Evolutionary conservation across 2,329 filamentous ascomycete species (phyloP).

Genomic region (Phialophora expanda): DNA sequence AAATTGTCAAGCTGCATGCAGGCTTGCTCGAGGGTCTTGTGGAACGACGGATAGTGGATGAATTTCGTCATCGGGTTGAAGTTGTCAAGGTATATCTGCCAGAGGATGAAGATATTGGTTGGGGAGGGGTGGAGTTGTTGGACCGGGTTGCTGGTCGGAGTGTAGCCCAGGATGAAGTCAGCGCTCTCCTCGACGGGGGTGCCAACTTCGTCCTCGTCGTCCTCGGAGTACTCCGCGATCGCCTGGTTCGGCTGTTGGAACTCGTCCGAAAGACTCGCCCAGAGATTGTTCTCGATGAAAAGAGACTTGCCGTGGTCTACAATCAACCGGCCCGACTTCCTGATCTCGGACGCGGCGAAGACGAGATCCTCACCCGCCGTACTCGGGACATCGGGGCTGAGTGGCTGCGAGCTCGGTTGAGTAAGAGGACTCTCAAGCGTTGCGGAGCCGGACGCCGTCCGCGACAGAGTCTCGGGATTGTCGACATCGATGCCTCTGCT

Average conservation of each 20-base stretch:
- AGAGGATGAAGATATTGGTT: constrained; percentile 65
- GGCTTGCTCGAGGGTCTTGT: constrained; percentile 68
- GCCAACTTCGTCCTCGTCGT: constrained; percentile 38
- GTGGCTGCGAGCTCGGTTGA: constrained; percentile 1
- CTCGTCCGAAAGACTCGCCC: constrained; percentile 38
- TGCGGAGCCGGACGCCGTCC: background rate
- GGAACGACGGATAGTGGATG: constrained; percentile 73
- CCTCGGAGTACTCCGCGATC: constrained; percentile 38
- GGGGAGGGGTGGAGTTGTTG: constrained; percentile 40
- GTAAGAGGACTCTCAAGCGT: constrained; percentile 2
- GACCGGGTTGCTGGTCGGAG: constrained; percentile 31
- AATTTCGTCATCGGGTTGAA: constrained; percentile 75
- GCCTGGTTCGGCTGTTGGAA: constrained; percentile 31
- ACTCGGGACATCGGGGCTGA: constrained; percentile 8
- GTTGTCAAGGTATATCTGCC: constrained; percentile 75
- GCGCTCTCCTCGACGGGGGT: constrained; percentile 31
- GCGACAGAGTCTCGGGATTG: constrained; percentile 2
- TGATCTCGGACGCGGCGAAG: constrained; percentile 12
- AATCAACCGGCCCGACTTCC: constrained; percentile 30
- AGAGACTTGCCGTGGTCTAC: constrained; percentile 34
- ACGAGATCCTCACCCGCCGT: background rate
- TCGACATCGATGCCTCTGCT: constrained; percentile 37
- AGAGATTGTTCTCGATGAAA: constrained; percentile 40
- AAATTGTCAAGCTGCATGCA: constrained; percentile 45
- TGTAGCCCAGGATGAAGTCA: constrained; percentile 38